Evolutionary conservation across 208 protist species (phyloP), one percentile per base, ranked within the genome.

Genomic region (Crithidia acanthocephali): DNA sequence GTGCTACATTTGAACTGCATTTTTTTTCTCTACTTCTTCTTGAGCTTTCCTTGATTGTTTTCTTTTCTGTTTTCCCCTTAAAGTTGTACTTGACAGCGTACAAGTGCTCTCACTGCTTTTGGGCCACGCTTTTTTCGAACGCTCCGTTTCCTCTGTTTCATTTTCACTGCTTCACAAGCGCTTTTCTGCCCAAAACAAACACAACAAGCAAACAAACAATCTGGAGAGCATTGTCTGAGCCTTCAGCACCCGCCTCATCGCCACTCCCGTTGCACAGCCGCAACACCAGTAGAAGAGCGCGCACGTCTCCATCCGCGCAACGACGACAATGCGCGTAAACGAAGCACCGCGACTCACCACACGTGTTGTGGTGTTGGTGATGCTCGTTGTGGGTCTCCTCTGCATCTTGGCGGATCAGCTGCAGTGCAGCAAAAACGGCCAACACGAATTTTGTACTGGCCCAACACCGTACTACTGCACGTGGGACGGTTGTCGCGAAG

Each of bases 311-410:
- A n/a, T n/a, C n/a, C n/a, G n/a, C n/a, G n/a, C n/a, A n/a, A n/a
- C n/a, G 51, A 35, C n/a, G 27, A n/a, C 3, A 16, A 81, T 78
- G 60, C 13, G 35, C 8, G 28, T 79, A 10, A 74, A 76, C 28
- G 84, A 88, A 61, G 76, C 80, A 2, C 76, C 76, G 51, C 65
- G 71, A 57, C 62, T 85, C 20, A 85, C 80, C 28, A 50, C 51
- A 50, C 53, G 73, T 18, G 51, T 83, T 30, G 74, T 80, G 56
- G 35, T 63, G 35, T 33, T 78, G 13, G 51, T 76, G 15, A 78
- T 80, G 72, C 5, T 80, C 10, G 68, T n/a, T 10, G 55, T 81
- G 6, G 72, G 81, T 53, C 9, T 78, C 27, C 23, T 88, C 13
- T 85, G 80, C 57, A 44, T 85, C 40, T 13, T 44, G 18, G 57